Percentiles rank a stretch among this genome's conserved stretches.
phyloP scores from a whole-genome alignment of 192 early-diverging fungal species.

The Haplosporangium gracile region DNA sequence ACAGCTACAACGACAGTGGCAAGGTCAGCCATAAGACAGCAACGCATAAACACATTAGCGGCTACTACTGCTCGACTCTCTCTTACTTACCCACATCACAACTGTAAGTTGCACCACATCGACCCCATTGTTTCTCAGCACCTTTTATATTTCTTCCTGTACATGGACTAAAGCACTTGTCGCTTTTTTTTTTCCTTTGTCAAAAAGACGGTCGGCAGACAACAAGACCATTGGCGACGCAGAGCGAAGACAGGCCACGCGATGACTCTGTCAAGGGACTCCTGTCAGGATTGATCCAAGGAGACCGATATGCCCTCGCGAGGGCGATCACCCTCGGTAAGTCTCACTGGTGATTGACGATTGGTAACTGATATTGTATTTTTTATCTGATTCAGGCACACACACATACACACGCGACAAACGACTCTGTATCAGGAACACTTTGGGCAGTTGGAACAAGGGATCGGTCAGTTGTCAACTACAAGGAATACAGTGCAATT shows the following conservation, averaged over 20 bases:
- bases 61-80: background rate
- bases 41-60: too few species aligned
- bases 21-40: background rate
- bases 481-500: too few species aligned
- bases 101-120: background rate
- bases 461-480: too few species aligned
- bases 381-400: background rate
- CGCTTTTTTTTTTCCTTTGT: background rate
- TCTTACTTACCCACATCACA: background rate
- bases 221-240: background rate
- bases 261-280: conserved; percentile 54
- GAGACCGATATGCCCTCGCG: conserved; percentile 67
- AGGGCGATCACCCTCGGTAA: conserved; percentile 76
- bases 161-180: background rate
- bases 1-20: background rate
- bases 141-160: background rate
- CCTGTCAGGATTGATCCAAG: conserved; percentile 45
- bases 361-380: background rate
- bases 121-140: background rate
- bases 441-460: too few species aligned
- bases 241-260: background rate
- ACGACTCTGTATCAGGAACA: too few species aligned
- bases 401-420: background rate
- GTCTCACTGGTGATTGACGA: background rate
- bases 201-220: background rate